Evolutionary conservation across 495 filamentous ascomycete genomes (phyloP), one percentile per base, ranked within the genome.

Genomic region (Talaromyces nanjingensis): DNA sequence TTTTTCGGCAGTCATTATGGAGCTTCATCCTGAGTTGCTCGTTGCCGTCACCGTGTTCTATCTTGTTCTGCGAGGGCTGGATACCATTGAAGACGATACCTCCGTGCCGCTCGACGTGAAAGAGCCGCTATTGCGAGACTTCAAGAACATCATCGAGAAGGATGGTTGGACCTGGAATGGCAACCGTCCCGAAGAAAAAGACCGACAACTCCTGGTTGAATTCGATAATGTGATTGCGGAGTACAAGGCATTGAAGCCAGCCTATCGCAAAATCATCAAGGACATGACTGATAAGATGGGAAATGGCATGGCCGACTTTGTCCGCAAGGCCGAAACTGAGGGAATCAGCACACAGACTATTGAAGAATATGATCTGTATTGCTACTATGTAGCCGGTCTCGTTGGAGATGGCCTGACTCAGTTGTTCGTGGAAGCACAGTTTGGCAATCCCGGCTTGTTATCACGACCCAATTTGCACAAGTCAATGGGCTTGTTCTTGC

Each of bases 21-120:
- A 98, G 72, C 81, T 98, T 16, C 91, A 97, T 69, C 91, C 92
- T 0, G 93, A 98, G 75, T 84, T 98, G 18, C 86, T 98, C 24
- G 83, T 97, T 39, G 91, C 96, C 2, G 82, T 98, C 54, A 86
- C 85, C 59, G 80, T 98, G n/a, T 98, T 98, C 83, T 98, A 98
- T 76, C 81, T 98, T 39, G 85, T 89, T 37, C 82, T 98, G 14
- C 88, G 94, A 59, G 96, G 89, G 8, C 83, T 98, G 55, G 94
- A 98, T 73, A 98, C 94, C 20, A 91, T 98, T 63, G 94, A 98
- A 76, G 94, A 98, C 82, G 94, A 98, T 75, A 98, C 97, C 85
- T 96, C 94, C 4, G 87, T 98, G 60, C 80, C 87, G 1, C 75
- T 92, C 9, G 80, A 81, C 63, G 85, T 82, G 65, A 98, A 98